Conservation (phyloP, 441 rosid genomes). For the Theobroma grandiflorum region DNA sequence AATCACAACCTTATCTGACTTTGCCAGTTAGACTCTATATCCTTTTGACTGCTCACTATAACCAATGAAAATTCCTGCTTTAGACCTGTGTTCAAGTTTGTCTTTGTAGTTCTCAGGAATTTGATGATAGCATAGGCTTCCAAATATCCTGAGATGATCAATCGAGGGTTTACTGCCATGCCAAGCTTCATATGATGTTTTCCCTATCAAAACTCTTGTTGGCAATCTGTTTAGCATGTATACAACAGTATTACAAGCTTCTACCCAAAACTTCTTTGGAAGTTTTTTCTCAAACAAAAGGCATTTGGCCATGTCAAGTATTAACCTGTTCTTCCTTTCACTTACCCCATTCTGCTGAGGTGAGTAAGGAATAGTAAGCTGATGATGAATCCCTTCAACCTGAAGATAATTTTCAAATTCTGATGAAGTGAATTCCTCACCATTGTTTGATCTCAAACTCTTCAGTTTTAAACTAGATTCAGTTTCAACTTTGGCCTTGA, state of each 20-base stretch:
- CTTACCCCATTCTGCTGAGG: too few species aligned
- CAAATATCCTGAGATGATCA: neutral
- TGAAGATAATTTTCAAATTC: too few species aligned
- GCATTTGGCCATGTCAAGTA: too few species aligned
- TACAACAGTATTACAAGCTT: neutral
- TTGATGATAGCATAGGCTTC: neutral
- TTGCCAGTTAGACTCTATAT: neutral
- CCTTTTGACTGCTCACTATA: too few species aligned
- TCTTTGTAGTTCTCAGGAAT: neutral
- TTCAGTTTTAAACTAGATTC: too few species aligned
- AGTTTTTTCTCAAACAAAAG: neutral
- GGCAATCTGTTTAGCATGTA: neutral
- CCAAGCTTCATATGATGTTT: constrained; percentile 1
- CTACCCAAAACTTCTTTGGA: neutral
- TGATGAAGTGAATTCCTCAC: too few species aligned
- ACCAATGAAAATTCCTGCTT: neutral
- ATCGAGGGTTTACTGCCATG: neutral
- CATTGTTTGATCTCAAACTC: too few species aligned
- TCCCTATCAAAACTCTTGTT: neutral
- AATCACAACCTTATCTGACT: neutral
- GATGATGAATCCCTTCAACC: too few species aligned
- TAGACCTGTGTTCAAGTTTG: neutral
- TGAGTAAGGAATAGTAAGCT: too few species aligned
- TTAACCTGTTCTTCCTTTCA: too few species aligned
- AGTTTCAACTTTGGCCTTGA: too few species aligned